Percentiles rank a stretch among this genome's conserved stretches.
These are phyloP conservation scores for Emericellopsis cladophorae DNA, from an alignment of 2,329 filamentous ascomycete genomes.

Conservation along the genomic window DNA sequence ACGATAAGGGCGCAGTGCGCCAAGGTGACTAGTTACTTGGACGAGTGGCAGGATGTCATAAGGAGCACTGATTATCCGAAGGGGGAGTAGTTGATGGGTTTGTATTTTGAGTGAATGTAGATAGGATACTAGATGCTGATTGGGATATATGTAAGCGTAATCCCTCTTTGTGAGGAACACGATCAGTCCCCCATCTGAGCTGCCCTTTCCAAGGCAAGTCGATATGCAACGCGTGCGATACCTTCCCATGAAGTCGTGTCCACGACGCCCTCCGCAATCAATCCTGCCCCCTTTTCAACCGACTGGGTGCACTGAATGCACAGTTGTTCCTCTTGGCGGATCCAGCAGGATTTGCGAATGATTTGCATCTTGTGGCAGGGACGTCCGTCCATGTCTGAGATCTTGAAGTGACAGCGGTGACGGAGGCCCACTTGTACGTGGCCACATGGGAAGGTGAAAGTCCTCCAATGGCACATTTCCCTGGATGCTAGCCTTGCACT, in stretches of 20 bases:
- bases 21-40: constrained; percentile 25
- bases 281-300: background rate
- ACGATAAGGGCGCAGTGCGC: constrained; percentile 28
- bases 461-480: constrained; percentile 5
- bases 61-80: constrained; percentile 10
- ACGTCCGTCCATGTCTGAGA: background rate
- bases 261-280: background rate
- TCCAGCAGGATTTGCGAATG: background rate
- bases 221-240: background rate
- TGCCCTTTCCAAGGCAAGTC: background rate
- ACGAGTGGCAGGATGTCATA: constrained; percentile 31
- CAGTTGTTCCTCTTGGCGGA: background rate
- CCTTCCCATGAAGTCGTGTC: background rate
- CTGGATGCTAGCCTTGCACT: too few species aligned
- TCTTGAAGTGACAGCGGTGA: constrained; percentile 1
- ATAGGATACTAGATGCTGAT: background rate
- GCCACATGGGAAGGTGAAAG: constrained; percentile 3
- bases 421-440: constrained; percentile 1
- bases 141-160: background rate
- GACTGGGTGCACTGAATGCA: background rate
- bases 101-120: background rate
- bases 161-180: background rate
- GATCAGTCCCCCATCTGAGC: background rate
- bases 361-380: constrained; percentile 1
- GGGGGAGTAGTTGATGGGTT: constrained; percentile 6